Conservation (phyloP, 2,329 filamentous ascomycete genomes). For the Cordyceps tenuipes region DNA sequence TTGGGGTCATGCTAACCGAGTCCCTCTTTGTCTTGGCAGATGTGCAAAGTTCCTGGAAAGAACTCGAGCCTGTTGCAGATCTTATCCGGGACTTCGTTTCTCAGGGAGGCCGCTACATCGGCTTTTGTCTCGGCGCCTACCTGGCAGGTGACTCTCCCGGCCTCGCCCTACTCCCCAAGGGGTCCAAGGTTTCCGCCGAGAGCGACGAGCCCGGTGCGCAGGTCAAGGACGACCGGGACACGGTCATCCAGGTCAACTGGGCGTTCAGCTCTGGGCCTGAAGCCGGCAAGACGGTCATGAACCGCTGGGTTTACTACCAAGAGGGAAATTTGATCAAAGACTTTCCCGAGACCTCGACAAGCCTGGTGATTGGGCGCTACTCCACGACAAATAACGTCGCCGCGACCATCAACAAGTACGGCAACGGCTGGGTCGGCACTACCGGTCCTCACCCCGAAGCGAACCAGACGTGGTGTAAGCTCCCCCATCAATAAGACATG, state of each 20-base stretch:
- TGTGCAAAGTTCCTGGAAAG: conserved; percentile 14
- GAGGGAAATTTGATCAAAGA: conserved; percentile 18
- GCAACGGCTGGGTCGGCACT: conserved; percentile 19
- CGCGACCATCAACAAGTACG: conserved; percentile 17
- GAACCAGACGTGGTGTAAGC: conserved; percentile 19
- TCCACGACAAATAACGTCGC: conserved; percentile 18
- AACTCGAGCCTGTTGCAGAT: conserved; percentile 12
- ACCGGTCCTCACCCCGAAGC: conserved; percentile 21
- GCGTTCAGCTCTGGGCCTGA: conserved; percentile 12
- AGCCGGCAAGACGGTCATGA: conserved; percentile 12
- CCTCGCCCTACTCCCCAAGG: conserved; percentile 16
- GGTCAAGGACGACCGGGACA: conserved; percentile 15
- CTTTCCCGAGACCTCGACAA: neutral
- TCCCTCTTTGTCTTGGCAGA: conserved; percentile 13
- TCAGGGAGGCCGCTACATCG: conserved; percentile 19
- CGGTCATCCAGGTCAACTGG: conserved; percentile 20
- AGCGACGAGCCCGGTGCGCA: conserved; percentile 12
- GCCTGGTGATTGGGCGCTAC: conserved; percentile 17
- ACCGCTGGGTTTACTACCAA: conserved; percentile 21
- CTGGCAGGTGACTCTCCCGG: conserved; percentile 18
- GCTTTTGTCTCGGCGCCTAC: conserved; percentile 22
- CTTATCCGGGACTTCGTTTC: conserved; percentile 16
- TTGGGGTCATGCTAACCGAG: neutral
- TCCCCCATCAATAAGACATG: neutral
- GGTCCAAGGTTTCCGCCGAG: conserved; percentile 12